A percentile compares a stretch with the other conserved stretches of the same genome.
Evolutionary conservation across 2,329 filamentous ascomycete species (phyloP).

Genomic region (Ophiostoma tasmaniense): DNA sequence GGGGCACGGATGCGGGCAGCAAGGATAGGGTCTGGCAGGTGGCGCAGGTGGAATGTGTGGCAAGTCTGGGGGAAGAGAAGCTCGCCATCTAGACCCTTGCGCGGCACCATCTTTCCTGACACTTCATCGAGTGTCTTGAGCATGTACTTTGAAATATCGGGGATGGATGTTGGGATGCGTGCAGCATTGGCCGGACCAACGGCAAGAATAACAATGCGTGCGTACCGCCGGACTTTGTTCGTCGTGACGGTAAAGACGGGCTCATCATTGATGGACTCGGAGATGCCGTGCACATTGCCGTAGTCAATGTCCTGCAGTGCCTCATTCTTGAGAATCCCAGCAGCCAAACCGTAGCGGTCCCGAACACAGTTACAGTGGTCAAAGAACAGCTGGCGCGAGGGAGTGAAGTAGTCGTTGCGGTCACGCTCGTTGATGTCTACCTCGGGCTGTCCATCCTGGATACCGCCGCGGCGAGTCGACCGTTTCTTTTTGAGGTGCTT

Average conservation of each 20-base stretch:
- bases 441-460: slow-evolving; percentile 32
- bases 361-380: slow-evolving; percentile 53
- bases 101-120: background rate
- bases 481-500: slow-evolving; percentile 68
- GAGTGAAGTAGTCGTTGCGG: slow-evolving; percentile 61
- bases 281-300: background rate
- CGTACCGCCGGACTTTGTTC: background rate
- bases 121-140: background rate
- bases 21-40: slow-evolving; percentile 47
- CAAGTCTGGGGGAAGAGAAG: slow-evolving; percentile 45
- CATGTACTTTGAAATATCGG: background rate
- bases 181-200: background rate
- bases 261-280: background rate
- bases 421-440: slow-evolving; percentile 57
- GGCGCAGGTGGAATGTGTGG: slow-evolving; percentile 36
- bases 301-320: slow-evolving; percentile 38
- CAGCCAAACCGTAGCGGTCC: slow-evolving; percentile 49
- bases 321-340: slow-evolving; percentile 50
- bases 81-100: slow-evolving; percentile 37
- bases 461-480: slow-evolving; percentile 11
- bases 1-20: slow-evolving; percentile 40
- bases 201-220: background rate
- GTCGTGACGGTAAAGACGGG: background rate
- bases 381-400: slow-evolving; percentile 51
- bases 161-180: background rate